Base-by-base conservation (phyloP, 2,329 filamentous ascomycete species). In the Myrmaecium sp. region DNA sequence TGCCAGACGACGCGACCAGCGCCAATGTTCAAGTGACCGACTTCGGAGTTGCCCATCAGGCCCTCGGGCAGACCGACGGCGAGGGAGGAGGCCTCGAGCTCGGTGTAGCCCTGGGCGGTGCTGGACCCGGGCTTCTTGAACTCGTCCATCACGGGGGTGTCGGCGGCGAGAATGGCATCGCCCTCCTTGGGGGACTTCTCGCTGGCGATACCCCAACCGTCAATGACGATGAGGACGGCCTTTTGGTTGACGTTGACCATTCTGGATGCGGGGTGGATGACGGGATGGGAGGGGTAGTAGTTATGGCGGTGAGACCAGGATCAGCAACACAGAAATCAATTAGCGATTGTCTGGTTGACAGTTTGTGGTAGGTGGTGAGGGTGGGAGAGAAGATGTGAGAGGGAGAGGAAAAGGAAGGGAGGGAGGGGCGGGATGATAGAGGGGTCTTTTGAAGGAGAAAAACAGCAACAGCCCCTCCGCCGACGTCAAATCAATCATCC, bases 1-100 rank as follows among this genome's bases (percentile, higher is more conserved):
- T 98, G 89, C 89, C 89, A 98, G 44, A 98, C 89, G 34, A 98
- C 89, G 46, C 89, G 71, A 31, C 89, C 89, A 32, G 89, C 89
- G 44, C 89, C 89, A 52, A 98, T 95, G 66, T 98, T 98, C 62
- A 98, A 59, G 58, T 98, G 89, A 35, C 89, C 89, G 53, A 98
- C 89, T 58, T 98, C 89, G 42, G 81, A 92, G 66, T 98, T 98
- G 39, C 89, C 89, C 89, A 98, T 98, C 39, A 98, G 65, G 32
- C 89, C 89, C 52, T 98, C 84, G 12, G 89, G 89, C 28, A 98
- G 70, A 39, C 89, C 89, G 38, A 98, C 89, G 23, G 89, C 89
- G 33, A 93, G 69, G 22, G 89, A 95, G 3, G 89, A 95, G 31
- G 89, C 89, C 43, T 98, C 89, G 35, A 98, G 75, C 60, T 91